A percentile compares a stretch with the other conserved stretches of the same genome.
Conservation (phyloP, 345 rosid species). For the Eucalyptus erythrocorys region DNA sequence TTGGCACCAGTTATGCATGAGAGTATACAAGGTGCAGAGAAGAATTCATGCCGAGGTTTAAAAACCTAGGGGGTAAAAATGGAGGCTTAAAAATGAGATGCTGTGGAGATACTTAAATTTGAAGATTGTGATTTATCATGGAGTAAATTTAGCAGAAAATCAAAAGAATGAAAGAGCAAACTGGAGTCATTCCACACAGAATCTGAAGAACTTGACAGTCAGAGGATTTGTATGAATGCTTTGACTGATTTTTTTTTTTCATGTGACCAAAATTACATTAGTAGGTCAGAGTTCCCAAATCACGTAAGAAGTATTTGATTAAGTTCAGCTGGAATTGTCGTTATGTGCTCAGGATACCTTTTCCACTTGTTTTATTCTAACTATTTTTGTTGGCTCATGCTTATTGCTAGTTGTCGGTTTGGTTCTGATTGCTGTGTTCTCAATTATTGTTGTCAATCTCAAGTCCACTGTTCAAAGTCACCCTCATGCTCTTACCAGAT, state of each 20-base stretch:
- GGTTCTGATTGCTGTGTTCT: not conserved
- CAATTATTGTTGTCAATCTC: not conserved
- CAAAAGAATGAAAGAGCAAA: not conserved
- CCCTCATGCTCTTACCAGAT: not conserved
- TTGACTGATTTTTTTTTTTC: not conserved
- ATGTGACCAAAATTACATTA: not conserved
- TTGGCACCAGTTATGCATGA: not conserved
- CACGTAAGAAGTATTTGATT: not conserved
- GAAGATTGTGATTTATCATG: not conserved
- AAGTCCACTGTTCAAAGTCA: not conserved
- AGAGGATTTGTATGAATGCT: not conserved
- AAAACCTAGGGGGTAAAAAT: not conserved
- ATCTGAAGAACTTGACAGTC: not conserved
- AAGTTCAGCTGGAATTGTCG: not conserved
- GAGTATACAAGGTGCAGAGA: not conserved
- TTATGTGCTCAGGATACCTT: not conserved
- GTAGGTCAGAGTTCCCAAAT: not conserved
- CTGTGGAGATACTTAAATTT: not conserved
- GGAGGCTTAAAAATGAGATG: not conserved
- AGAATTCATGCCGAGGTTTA: not conserved
- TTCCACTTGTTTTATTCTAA: not conserved
- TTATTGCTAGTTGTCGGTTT: not conserved
- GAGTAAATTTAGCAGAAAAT: not conserved
- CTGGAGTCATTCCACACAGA: not conserved
- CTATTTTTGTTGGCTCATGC: not conserved